Conservation (phyloP, 2,329 filamentous ascomycete genomes). For the Ophiobolus disseminans region DNA sequence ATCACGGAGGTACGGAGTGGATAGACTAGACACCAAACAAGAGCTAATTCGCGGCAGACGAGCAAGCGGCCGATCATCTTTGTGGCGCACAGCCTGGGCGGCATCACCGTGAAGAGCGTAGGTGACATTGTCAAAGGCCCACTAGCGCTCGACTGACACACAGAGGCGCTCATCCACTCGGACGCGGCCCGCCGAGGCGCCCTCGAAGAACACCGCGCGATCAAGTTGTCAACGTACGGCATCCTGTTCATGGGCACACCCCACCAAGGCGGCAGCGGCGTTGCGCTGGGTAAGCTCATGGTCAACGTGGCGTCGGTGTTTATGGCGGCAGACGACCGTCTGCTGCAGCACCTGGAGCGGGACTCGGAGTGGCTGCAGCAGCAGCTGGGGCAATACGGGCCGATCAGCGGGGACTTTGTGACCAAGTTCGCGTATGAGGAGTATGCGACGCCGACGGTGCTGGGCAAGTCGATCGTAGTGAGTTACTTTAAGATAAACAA, state of each 20-base stretch:
- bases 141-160: neutral
- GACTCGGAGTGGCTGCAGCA: slow-evolving; percentile 48
- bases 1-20: slow-evolving; percentile 26
- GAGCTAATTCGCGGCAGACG: slow-evolving; percentile 22
- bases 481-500: slow-evolving; percentile 2
- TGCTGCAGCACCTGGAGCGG: slow-evolving; percentile 43
- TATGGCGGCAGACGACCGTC: slow-evolving; percentile 34
- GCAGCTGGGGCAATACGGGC: slow-evolving; percentile 45
- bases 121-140: slow-evolving; percentile 12
- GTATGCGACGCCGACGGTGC: slow-evolving; percentile 34
- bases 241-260: slow-evolving; percentile 52
- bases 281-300: slow-evolving; percentile 34
- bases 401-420: slow-evolving; percentile 46
- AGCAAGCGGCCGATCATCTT: slow-evolving; percentile 36
- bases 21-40: slow-evolving; percentile 7
- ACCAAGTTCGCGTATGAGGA: slow-evolving; percentile 46
- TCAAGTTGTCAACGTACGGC: slow-evolving; percentile 48
- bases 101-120: slow-evolving; percentile 45
- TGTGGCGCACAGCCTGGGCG: slow-evolving; percentile 43
- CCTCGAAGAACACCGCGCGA: slow-evolving; percentile 31
- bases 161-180: neutral
- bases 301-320: slow-evolving; percentile 47
- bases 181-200: slow-evolving; percentile 6
- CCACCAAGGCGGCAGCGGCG: slow-evolving; percentile 47
- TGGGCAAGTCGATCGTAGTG: slow-evolving; percentile 38